Evolutionary conservation across 176 grass and related monocot species (phyloP).

Genomic region (Oryza coarctata): DNA sequence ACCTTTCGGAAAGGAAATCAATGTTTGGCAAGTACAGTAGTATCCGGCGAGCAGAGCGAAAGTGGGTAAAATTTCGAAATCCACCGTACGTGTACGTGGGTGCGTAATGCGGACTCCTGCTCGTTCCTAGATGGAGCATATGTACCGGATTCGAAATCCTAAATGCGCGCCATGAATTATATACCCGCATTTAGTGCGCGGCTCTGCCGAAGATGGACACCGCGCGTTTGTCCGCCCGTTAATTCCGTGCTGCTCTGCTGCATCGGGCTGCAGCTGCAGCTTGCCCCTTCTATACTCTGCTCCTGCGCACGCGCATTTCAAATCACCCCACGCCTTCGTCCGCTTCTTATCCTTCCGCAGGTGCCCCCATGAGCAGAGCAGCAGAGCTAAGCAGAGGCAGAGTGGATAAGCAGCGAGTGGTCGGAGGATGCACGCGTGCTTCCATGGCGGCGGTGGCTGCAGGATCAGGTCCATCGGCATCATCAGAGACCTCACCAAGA

Average conservation of each 20-base stretch:
- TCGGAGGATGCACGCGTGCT: constrained; percentile 53
- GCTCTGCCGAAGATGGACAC: constrained; percentile 14
- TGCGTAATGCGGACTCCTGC: neutral
- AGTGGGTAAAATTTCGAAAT: constrained; percentile 14
- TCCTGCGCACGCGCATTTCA: constrained; percentile 28
- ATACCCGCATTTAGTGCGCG: constrained; percentile 39
- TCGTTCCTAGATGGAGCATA: neutral
- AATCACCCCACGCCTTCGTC: neutral
- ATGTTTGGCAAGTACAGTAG: neutral
- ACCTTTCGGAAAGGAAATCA: neutral
- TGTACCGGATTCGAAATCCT: constrained; percentile 20
- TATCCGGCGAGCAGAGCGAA: neutral
- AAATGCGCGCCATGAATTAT: constrained; percentile 4
- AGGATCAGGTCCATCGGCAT: constrained; percentile 28
- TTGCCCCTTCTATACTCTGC: neutral
- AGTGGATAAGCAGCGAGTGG: neutral
- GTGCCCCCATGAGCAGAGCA: neutral
- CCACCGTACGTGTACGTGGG: constrained; percentile 6
- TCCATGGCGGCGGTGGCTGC: constrained; percentile 33
- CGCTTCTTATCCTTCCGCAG: neutral
- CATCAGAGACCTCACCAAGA: constrained; percentile 47
- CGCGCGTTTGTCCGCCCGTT: constrained; percentile 44
- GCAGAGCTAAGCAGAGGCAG: neutral
- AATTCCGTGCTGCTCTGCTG: constrained; percentile 36
- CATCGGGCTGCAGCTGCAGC: too few relatives aligned